Evolutionary conservation across 345 rosid genomes (phyloP).

Genomic region (Populus simonii): DNA sequence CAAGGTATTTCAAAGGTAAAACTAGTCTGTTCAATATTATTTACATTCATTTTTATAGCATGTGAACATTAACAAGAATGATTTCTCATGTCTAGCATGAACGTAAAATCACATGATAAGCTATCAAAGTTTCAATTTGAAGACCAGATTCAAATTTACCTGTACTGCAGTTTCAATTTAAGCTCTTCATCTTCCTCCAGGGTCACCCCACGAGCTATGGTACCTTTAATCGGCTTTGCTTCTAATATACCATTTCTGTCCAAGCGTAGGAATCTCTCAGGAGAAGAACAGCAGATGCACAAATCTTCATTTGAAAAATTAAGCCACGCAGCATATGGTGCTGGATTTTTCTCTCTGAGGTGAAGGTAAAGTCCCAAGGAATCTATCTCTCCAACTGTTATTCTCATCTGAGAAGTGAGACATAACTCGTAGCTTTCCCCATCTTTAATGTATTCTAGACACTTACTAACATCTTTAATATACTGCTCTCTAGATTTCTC

Average conservation of each 20-base stretch:
- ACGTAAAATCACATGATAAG: too few relatives aligned
- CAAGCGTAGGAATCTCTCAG: conserved; percentile 83
- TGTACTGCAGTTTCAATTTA: conserved; percentile 62
- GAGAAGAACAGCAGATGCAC: conserved; percentile 82
- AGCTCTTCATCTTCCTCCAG: conserved; percentile 65
- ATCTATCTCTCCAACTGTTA: conserved; percentile 48
- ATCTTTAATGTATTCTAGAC: conserved; percentile 73
- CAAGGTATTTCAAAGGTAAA: too few relatives aligned
- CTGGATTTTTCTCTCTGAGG: conserved; percentile 83
- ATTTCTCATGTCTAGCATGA: too few relatives aligned
- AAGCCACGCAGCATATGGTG: conserved; percentile 94
- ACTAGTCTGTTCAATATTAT: too few relatives aligned
- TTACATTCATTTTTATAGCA: too few relatives aligned
- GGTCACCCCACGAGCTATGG: conserved; percentile 77
- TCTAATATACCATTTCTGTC: conserved; percentile 66
- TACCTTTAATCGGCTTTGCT: conserved; percentile 93
- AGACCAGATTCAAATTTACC: conserved; percentile 38
- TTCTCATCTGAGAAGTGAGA: conserved; percentile 72
- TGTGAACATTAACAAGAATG: too few relatives aligned
- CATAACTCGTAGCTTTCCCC: conserved; percentile 99
- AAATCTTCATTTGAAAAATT: conserved; percentile 67
- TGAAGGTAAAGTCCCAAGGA: conserved; percentile 74
- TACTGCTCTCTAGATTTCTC: conserved; percentile 72
- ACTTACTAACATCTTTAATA: conserved; percentile 57
- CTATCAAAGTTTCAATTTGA: neutral